phyloP scores from a whole-genome alignment of 805 yeast genomes.

The Maudiozyma barnettii region DNA sequence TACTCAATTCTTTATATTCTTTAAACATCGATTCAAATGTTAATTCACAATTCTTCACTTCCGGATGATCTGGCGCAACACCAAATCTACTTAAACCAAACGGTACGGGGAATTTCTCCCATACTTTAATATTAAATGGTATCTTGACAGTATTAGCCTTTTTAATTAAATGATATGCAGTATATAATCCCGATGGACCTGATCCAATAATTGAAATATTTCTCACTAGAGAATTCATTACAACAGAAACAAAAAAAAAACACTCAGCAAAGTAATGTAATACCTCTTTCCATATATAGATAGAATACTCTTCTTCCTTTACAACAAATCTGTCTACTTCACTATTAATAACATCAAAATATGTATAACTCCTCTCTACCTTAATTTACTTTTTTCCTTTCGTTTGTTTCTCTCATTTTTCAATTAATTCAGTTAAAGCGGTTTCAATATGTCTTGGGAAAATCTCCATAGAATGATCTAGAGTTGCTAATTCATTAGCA shows the following conservation, averaged over 20 bases:
- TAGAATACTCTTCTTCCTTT: no score
- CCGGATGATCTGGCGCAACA: slow-evolving; percentile 99
- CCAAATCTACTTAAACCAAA: slow-evolving; percentile 88
- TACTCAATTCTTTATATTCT: slow-evolving; percentile 15
- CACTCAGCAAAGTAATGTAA: no score
- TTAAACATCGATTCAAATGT: slow-evolving; percentile 38
- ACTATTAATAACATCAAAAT: no score
- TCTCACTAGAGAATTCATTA: slow-evolving; percentile 2
- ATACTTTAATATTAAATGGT: slow-evolving; percentile 52
- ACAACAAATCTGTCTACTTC: no score
- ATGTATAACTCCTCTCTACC: no score
- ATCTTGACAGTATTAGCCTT: slow-evolving; percentile 26
- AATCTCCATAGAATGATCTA: slow-evolving; percentile 36
- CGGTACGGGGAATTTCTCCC: slow-evolving; percentile 81
- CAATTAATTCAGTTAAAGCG: slow-evolving; percentile 23
- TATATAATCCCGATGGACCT: slow-evolving; percentile 95
- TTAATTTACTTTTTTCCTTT: background rate
- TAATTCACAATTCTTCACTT: slow-evolving; percentile 72
- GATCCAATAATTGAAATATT: slow-evolving; percentile 75
- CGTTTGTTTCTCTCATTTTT: background rate
- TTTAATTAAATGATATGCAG: slow-evolving; percentile 63
- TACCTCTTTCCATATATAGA: no score
- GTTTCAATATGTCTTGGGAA: slow-evolving; percentile 34
- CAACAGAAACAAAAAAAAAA: background rate
- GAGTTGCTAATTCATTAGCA: slow-evolving; percentile 32